These are phyloP conservation scores for Exophiala bonariae DNA, from an alignment of 2,329 filamentous ascomycete genomes.

Conservation along the genomic window DNA sequence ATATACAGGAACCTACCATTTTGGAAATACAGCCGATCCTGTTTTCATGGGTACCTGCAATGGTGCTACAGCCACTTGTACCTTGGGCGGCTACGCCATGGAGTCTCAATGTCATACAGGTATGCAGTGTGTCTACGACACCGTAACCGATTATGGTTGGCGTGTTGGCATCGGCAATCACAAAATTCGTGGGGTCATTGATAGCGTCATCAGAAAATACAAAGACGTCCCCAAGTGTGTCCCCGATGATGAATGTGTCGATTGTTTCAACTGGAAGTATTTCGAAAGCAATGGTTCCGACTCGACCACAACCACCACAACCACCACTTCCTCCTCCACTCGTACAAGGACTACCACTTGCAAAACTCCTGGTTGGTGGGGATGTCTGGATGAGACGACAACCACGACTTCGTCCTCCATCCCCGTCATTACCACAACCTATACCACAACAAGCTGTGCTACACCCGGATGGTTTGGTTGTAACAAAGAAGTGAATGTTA, in stretches of 20 bases:
- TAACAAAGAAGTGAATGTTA: conserved; percentile 36
- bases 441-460: conserved; percentile 40
- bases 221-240: conserved; percentile 76
- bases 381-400: conserved; percentile 54
- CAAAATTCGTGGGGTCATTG: conserved; percentile 84
- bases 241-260: conserved; percentile 75
- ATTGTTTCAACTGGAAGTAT: conserved; percentile 93
- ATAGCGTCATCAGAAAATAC: conserved; percentile 82
- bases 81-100: conserved; percentile 88
- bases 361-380: conserved; percentile 91
- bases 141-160: conserved; percentile 88
- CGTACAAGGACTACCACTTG: conserved; percentile 79
- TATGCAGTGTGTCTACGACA: conserved; percentile 85
- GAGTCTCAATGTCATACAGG: conserved; percentile 92
- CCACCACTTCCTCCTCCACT: conserved; percentile 61
- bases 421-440: conserved; percentile 34
- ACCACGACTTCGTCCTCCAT: conserved; percentile 39
- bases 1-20: conserved; percentile 80
- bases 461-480: conserved; percentile 47
- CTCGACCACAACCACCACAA: conserved; percentile 63
- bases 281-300: conserved; percentile 89
- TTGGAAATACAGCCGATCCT: conserved; percentile 93
- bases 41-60: conserved; percentile 94
- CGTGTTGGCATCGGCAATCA: conserved; percentile 88
- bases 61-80: conserved; percentile 82